These are phyloP conservation scores for Solanum sitiens DNA, from an alignment of 257 asterid species.

Conservation along the genomic window DNA sequence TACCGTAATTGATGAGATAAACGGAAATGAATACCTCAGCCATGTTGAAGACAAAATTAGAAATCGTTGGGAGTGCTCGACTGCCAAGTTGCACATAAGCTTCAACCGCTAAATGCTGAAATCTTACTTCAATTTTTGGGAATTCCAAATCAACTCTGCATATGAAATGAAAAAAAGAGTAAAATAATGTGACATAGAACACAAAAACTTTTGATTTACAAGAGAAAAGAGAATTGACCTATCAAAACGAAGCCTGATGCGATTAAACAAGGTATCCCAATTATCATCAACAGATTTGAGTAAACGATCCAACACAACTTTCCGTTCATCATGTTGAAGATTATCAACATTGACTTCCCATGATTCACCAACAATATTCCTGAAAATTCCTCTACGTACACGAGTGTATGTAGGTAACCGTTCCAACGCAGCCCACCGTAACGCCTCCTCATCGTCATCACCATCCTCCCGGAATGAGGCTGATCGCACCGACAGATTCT, in stretches of 20 bases:
- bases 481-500: slow-evolving; percentile 73
- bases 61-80: slow-evolving; percentile 91
- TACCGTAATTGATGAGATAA: background rate
- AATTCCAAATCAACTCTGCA: slow-evolving; percentile 86
- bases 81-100: slow-evolving; percentile 74
- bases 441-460: slow-evolving; percentile 91
- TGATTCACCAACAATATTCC: slow-evolving; percentile 60
- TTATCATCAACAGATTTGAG: slow-evolving; percentile 58
- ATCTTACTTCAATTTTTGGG: slow-evolving; percentile 90
- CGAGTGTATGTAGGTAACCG: slow-evolving; percentile 86
- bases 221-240: slow-evolving; percentile 16
- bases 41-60: slow-evolving; percentile 81
- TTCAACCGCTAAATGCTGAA: slow-evolving; percentile 57
- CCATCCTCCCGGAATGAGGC: slow-evolving; percentile 83
- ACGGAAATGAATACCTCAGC: slow-evolving; percentile 47
- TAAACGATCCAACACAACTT: slow-evolving; percentile 61
- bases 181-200: background rate
- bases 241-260: slow-evolving; percentile 78
- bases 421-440: slow-evolving; percentile 97
- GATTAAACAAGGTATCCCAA: slow-evolving; percentile 72
- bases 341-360: slow-evolving; percentile 62
- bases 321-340: slow-evolving; percentile 48
- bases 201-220: background rate
- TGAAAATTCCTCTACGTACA: slow-evolving; percentile 70
- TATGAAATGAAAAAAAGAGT: background rate